These are phyloP conservation scores for Chlamydomonas reinhardtii DNA, from an alignment of 163 green algal genomes.

Conservation along the genomic window DNA sequence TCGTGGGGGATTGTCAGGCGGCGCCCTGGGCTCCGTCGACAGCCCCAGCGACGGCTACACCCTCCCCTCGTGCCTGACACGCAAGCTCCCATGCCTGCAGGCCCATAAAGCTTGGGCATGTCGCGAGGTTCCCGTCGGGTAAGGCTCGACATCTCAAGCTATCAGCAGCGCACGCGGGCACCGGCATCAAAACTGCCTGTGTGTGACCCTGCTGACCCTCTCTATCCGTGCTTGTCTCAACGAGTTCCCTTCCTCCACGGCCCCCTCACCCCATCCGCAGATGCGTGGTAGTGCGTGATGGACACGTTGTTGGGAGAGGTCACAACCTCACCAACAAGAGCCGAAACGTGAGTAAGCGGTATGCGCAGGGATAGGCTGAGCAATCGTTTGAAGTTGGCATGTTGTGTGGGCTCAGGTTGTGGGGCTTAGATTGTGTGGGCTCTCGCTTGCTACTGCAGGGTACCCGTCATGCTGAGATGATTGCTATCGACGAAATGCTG, in stretches of 20 bases:
- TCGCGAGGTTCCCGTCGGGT: conserved; percentile 68
- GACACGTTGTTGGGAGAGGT: conserved; percentile 73
- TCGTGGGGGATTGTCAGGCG: too few relatives aligned
- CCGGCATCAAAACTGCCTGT: too few relatives aligned
- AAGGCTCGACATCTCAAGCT: not conserved
- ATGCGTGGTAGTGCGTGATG: conserved; percentile 80
- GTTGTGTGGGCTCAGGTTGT: not conserved
- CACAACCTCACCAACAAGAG: conserved; percentile 89
- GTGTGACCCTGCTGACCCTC: too few relatives aligned
- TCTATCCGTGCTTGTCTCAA: too few relatives aligned
- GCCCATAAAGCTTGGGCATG: conserved; percentile 62
- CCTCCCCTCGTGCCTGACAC: too few relatives aligned
- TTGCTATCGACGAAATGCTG: conserved; percentile 89
- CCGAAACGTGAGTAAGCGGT: conserved; percentile 79
- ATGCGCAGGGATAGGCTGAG: not conserved
- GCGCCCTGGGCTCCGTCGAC: too few relatives aligned
- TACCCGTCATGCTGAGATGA: conserved; percentile 93
- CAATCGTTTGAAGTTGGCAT: too few relatives aligned
- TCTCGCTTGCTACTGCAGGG: conserved; percentile 68
- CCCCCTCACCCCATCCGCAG: conserved; percentile 59
- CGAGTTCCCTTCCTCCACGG: too few relatives aligned
- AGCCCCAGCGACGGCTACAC: too few relatives aligned
- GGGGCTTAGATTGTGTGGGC: not conserved
- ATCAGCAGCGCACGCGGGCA: too few relatives aligned
- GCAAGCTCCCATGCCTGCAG: conserved; percentile 47